A percentile compares a stretch with the other conserved stretches of the same genome.
These are phyloP conservation scores for Begonia loranthoides DNA, from an alignment of 306 rosid species.

Conservation along the genomic window DNA sequence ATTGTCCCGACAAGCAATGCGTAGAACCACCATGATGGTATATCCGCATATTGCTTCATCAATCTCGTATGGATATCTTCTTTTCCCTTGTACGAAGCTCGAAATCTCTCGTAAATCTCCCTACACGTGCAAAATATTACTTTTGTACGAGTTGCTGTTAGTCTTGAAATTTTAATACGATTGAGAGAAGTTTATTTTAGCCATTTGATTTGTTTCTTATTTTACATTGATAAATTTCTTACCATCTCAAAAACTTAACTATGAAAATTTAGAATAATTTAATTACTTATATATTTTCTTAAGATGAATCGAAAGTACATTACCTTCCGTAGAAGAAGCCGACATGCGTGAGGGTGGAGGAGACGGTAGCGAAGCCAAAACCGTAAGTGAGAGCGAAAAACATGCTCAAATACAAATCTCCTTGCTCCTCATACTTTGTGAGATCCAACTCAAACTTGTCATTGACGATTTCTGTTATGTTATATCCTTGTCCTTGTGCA, in stretches of 20 bases:
- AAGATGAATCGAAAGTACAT: too few relatives aligned
- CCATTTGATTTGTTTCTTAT: too few relatives aligned
- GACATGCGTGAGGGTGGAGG: constrained; percentile 60
- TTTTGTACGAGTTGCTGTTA: too few relatives aligned
- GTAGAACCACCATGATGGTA: constrained; percentile 79
- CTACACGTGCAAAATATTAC: constrained; percentile 9
- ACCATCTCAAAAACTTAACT: too few relatives aligned
- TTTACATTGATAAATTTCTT: too few relatives aligned
- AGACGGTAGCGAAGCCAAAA: constrained; percentile 66
- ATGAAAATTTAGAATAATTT: too few relatives aligned
- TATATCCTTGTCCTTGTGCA: constrained; percentile 27
- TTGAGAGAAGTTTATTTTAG: too few relatives aligned
- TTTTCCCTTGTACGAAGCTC: constrained; percentile 32
- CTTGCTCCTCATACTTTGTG: constrained; percentile 23
- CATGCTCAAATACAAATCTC: constrained; percentile 42
- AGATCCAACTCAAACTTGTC: constrained; percentile 33
- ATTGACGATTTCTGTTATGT: constrained; percentile 43
- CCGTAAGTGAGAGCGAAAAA: constrained; percentile 62
- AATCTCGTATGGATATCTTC: constrained; percentile 62
- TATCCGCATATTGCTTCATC: constrained; percentile 56
- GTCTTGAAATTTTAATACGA: too few relatives aligned
- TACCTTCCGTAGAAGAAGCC: constrained; percentile 67
- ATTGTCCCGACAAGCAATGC: constrained; percentile 25
- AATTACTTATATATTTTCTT: too few relatives aligned
- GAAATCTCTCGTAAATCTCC: constrained; percentile 48